These are phyloP conservation scores for Teratosphaeria pseudoeucalypti DNA, from an alignment of 2,329 filamentous ascomycete species.

Conservation along the genomic window DNA sequence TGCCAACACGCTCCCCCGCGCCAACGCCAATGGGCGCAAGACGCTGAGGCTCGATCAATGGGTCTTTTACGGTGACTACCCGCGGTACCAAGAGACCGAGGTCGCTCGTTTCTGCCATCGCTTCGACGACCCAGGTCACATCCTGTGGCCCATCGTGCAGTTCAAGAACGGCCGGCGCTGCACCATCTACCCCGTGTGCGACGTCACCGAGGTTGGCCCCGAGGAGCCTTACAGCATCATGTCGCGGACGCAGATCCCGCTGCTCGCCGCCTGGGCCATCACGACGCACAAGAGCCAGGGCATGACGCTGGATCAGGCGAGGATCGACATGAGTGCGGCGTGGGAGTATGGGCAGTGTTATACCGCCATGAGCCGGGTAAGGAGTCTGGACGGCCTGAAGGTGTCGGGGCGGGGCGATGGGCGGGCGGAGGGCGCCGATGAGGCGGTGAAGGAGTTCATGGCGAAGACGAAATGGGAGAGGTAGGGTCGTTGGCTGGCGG, in stretches of 20 bases:
- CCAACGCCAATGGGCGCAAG: not conserved
- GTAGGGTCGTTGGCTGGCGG: not conserved
- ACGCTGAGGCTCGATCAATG: not conserved
- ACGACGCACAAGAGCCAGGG: constrained; percentile 54
- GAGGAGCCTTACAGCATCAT: constrained; percentile 38
- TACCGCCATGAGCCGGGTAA: constrained; percentile 49
- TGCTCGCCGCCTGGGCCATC: constrained; percentile 50
- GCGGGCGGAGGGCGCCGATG: constrained; percentile 15
- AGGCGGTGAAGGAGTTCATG: constrained; percentile 27
- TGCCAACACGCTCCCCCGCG: not conserved
- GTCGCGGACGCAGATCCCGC: constrained; percentile 50
- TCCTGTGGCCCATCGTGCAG: not conserved
- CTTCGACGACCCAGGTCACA: not conserved
- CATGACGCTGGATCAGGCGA: constrained; percentile 49
- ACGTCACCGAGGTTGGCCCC: constrained; percentile 37
- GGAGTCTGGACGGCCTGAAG: constrained; percentile 38
- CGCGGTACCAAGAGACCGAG: not conserved
- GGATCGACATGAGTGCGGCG: constrained; percentile 40
- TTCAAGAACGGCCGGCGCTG: not conserved
- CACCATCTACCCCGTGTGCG: constrained; percentile 41
- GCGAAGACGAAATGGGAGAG: not conserved
- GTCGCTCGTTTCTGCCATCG: not conserved
- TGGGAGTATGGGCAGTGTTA: constrained; percentile 53
- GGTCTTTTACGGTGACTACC: not conserved
- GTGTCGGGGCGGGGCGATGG: constrained; percentile 25